Conservation (phyloP, 345 rosid genomes). For the Kernera saxatilis region DNA sequence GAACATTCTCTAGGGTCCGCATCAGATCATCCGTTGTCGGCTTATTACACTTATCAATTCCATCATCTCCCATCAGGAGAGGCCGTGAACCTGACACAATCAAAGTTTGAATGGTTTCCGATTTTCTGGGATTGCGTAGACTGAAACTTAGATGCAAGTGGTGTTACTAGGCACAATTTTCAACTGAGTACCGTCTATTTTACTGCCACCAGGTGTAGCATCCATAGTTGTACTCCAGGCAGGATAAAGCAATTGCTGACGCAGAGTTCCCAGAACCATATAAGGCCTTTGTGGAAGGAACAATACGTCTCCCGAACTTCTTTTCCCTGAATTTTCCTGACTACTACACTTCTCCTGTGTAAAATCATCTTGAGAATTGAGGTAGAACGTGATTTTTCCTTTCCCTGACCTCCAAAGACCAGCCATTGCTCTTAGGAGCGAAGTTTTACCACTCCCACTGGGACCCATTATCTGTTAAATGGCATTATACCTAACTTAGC, state of each 20-base stretch:
- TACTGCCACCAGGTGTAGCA: constrained; percentile 21
- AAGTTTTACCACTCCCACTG: constrained; percentile 96
- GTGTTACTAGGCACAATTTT: not conserved
- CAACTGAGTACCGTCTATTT: constrained; percentile 13
- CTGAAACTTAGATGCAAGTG: constrained; percentile 3
- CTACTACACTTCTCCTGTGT: constrained; percentile 26
- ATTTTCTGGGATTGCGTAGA: not conserved
- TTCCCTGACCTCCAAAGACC: constrained; percentile 89
- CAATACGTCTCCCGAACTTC: constrained; percentile 47
- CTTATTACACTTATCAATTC: constrained; percentile 31
- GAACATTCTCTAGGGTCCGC: constrained; percentile 59
- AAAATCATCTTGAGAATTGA: constrained; percentile 38
- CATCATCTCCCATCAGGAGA: constrained; percentile 35
- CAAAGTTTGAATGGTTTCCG: not conserved
- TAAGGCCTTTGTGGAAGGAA: constrained; percentile 98
- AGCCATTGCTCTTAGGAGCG: constrained; percentile 86
- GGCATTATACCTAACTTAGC: constrained; percentile 11
- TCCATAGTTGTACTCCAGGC: constrained; percentile 41
- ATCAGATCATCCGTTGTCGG: constrained; percentile 67
- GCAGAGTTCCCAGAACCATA: constrained; percentile 94
- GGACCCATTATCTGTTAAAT: constrained; percentile 75
- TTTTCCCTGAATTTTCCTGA: constrained; percentile 33
- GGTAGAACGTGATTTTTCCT: constrained; percentile 72
- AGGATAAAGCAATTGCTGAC: constrained; percentile 94
- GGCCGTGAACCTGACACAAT: constrained; percentile 41